Conservation (phyloP, 345 rosid species). For the Populus ilicifolia region DNA sequence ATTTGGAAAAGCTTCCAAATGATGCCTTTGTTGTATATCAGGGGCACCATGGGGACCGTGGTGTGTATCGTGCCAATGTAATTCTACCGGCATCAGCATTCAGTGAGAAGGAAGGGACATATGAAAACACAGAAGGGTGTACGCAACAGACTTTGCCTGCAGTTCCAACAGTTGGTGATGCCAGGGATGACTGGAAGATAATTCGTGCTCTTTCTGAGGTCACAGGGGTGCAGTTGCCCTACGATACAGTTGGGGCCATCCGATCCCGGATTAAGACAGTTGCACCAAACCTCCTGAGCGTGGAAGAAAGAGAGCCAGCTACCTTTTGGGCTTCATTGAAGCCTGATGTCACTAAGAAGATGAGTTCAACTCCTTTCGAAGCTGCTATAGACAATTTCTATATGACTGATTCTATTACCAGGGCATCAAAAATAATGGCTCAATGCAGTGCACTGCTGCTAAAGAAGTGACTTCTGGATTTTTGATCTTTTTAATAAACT, state of each 20-base stretch:
- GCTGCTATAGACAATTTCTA: conserved; percentile 70
- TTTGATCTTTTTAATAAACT: conserved; percentile 24
- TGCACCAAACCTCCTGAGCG: conserved; percentile 74
- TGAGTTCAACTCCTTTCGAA: conserved; percentile 56
- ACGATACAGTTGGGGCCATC: conserved; percentile 61
- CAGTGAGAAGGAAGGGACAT: conserved; percentile 92
- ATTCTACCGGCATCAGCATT: conserved; percentile 90
- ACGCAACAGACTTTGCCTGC: conserved; percentile 89
- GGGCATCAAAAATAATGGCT: conserved; percentile 98
- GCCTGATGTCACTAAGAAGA: conserved; percentile 42
- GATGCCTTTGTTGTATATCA: conserved; percentile 95
- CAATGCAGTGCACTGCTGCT: conserved; percentile 79
- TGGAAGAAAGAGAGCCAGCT: conserved; percentile 79
- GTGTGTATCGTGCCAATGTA: conserved; percentile 85
- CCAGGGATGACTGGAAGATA: conserved; percentile 97
- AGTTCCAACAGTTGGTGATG: conserved; percentile 95
- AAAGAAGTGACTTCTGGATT: conserved; percentile 56
- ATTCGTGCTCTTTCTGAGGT: conserved; percentile 88
- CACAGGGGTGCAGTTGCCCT: conserved; percentile 68
- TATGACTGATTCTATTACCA: conserved; percentile 90
- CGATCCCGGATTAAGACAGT: conserved; percentile 69
- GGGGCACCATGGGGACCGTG: conserved; percentile 92
- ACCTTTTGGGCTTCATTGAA: conserved; percentile 60
- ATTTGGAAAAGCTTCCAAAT: conserved; percentile 69
- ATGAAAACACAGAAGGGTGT: conserved; percentile 92